Evolutionary conservation across 768 basidiomycete species (phyloP).

Genomic region (Cyathus striatus): DNA sequence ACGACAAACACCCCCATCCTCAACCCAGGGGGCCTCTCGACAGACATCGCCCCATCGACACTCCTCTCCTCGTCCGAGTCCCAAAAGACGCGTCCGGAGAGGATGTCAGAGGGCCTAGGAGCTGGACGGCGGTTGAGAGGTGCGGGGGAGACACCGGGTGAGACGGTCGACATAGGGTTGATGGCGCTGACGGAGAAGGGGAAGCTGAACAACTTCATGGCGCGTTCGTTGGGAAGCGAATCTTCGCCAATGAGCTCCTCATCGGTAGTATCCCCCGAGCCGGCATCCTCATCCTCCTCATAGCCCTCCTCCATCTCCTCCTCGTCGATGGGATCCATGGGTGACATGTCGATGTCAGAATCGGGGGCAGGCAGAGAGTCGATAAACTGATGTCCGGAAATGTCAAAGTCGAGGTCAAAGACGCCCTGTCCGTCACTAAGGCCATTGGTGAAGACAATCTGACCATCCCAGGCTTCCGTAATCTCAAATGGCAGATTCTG

Average conservation of each 20-base stretch:
- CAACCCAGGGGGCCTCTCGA: conserved; percentile 19
- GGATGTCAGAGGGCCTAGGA: conserved; percentile 65
- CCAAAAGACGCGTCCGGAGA: conserved; percentile 57
- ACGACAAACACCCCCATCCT: conserved; percentile 36
- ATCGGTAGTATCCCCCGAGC: conserved; percentile 76
- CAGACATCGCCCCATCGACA: neutral
- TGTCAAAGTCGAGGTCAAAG: conserved; percentile 69
- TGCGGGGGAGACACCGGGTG: conserved; percentile 44
- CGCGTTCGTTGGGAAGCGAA: conserved; percentile 69
- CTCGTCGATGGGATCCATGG: no score
- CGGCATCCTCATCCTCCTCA: conserved; percentile 43
- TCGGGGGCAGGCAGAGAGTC: conserved; percentile 37
- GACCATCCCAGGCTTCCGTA: conserved; percentile 71
- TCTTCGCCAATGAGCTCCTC: conserved; percentile 78
- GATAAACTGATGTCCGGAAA: conserved; percentile 46
- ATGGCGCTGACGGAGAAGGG: conserved; percentile 61
- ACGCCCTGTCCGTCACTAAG: conserved; percentile 49
- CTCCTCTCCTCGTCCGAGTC: conserved; percentile 32
- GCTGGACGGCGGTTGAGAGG: conserved; percentile 25
- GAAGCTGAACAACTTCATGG: conserved; percentile 66
- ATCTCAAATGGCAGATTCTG: conserved; percentile 57
- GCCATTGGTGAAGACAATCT: conserved; percentile 67
- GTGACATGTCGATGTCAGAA: conserved; percentile 26
- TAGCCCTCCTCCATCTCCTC: conserved; percentile 42
- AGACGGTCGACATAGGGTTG: conserved; percentile 73